Evolutionary conservation across 2,329 filamentous ascomycete species (phyloP).

Genomic region (Aspergillus persii): DNA sequence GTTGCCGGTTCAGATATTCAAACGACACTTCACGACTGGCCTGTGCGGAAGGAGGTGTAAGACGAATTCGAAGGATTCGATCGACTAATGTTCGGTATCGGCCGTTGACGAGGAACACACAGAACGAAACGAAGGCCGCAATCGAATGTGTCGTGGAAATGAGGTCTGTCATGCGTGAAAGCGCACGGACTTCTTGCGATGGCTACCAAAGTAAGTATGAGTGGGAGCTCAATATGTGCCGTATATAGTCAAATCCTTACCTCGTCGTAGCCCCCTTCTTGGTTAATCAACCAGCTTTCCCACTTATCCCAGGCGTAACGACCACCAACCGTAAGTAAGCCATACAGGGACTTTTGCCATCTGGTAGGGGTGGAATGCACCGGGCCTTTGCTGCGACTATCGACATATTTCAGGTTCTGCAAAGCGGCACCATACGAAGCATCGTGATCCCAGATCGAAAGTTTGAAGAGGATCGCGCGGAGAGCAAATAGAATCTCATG

Average conservation of each 20-base stretch:
- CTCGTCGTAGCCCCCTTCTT: slow-evolving; percentile 71
- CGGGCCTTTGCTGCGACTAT: slow-evolving; percentile 66
- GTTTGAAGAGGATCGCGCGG: slow-evolving; percentile 81
- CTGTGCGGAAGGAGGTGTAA: slow-evolving; percentile 80
- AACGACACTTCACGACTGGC: slow-evolving; percentile 91
- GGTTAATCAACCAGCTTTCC: slow-evolving; percentile 79
- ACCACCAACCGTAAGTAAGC: slow-evolving; percentile 79
- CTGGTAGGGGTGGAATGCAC: slow-evolving; percentile 69
- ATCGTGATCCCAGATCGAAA: slow-evolving; percentile 94
- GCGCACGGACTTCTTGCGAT: slow-evolving; percentile 49
- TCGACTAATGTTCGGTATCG: slow-evolving; percentile 89
- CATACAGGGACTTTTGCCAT: slow-evolving; percentile 82
- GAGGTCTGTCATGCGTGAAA: slow-evolving; percentile 68
- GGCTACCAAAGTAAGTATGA: slow-evolving; percentile 34
- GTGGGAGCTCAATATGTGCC: background rate
- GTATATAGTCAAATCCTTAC: slow-evolving; percentile 19
- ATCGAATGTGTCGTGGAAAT: slow-evolving; percentile 74
- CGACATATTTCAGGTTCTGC: slow-evolving; percentile 86
- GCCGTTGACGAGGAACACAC: slow-evolving; percentile 87
- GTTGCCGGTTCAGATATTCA: slow-evolving; percentile 93
- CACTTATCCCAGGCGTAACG: slow-evolving; percentile 89
- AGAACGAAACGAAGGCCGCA: slow-evolving; percentile 79
- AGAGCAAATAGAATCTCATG: slow-evolving; percentile 79
- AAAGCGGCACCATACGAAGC: slow-evolving; percentile 90
- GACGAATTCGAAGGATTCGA: slow-evolving; percentile 75